Evolutionary conservation across 2,329 filamentous ascomycete genomes (phyloP), one percentile per base, ranked within the genome.

Genomic region (Penicillium polonicum): DNA sequence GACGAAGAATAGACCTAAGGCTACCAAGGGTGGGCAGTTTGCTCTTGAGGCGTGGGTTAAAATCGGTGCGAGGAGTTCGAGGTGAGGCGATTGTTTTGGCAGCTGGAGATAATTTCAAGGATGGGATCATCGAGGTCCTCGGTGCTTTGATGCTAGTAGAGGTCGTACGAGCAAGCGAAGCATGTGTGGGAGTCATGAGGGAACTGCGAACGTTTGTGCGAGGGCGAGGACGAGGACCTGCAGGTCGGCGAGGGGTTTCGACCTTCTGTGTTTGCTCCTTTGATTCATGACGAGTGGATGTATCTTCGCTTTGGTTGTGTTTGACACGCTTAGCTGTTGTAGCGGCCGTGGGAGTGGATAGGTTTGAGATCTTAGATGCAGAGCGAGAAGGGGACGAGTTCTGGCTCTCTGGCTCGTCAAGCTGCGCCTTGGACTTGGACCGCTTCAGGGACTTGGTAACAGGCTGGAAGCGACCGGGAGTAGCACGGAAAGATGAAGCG

Each of bases 181-280:
- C 80, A 72, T 91, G 91, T 9, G 90, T 94, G 0, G 92, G 91
- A 6, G 90, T 95, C 73, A 87, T 84, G 31, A 93, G 78, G 58
- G 80, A 86, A 60, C 80, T 80, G 67, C 73, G 76, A 68, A 73
- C 76, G 63, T 65, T 73, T 25, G 39, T 19, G 39, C 50, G 50
- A 73, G 66, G 76, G 65, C 82, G 81, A 44, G 82, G 79, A 27
- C 68, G 70, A 29, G 65, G 52, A 38, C 63, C 60, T 19, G 60
- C 60, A n/a, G 64, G 57, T 44, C 66, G 69, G 21, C 68, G 65
- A 52, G 63, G 63, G 49, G 59, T 60, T 61, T 27, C 55, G 25
- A 63, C 52, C 33, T 39, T 53, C 19, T 61, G 35, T 17, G 66
- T 60, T 25, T 46, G 33, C 19, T 27, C 19, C 35, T 53, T 42